Base-by-base conservation (phyloP, 441 rosid species). In the Euphorbia celastroides region DNA sequence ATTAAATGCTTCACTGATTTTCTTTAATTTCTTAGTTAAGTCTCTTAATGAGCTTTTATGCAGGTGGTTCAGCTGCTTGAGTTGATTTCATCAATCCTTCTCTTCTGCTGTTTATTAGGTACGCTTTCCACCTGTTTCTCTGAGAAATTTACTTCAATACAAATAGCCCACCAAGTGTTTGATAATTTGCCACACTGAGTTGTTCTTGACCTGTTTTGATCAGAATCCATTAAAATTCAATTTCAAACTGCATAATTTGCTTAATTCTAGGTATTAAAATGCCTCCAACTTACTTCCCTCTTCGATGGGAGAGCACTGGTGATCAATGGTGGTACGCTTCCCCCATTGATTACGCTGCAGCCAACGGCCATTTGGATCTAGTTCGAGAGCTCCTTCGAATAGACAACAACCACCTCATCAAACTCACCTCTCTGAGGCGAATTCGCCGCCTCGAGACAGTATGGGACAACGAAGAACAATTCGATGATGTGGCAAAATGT, bases 271-370 rank as follows among this genome's bases (percentile, higher is more conserved):
- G 36, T 74, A 46, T 50, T 46, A 34, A 79, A 60, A 86, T 86
- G 90, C 89, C 91, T 65, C 93, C 92, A 46, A 78, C 81, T 5
- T 77, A 84, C 76, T 94, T 94, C 76, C 94, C 99, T 60, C 97
- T 94, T 34, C 84, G 94, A 12, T 94, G 99, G 99, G 97, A 91
- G 62, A 91, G 97, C 77, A 94, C 97, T 5, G 96, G 97, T 26
- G 97, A 94, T 69, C 97, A 89, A 64, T 94, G 99, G 99, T 94
- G 99, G 99, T 91, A 85, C 65, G 99, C 94, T n/a, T 86, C 96
- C 5, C 99, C 99, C 0, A 91, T 94, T 22, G 99, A 94, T 65
- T 89, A 86, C 69, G 97, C 96, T 16, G 97, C 97, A 0, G 99
- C 99, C 0, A 89, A 94, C 57, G 97, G 99, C 46, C 84, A 85